Evolutionary conservation across 1,284 basidiomycete genomes (phyloP), one percentile per base, ranked within the genome.

Genomic region (Microbotryum silenes-acaulis): DNA sequence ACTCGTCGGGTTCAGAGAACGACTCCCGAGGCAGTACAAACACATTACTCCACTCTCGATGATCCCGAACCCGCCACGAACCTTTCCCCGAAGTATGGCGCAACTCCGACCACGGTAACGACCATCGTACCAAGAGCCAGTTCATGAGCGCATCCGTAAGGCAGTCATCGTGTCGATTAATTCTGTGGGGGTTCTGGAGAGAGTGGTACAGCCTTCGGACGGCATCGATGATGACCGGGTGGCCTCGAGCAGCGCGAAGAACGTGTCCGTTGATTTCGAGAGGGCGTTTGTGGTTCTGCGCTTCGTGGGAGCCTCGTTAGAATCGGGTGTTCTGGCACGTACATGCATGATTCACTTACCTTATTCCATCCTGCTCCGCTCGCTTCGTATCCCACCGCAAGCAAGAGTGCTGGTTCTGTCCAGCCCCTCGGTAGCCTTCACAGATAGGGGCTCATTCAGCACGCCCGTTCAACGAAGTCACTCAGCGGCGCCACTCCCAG

Each of bases 221-320:
- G 0, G 65, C 56, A 51, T 71, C 70, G 51, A 71, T 54, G 45
- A 70, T 42, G 31, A 71, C 57, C 2, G 70, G 70, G 48, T 71
- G 70, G 1, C 65, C 68, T 23, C 62, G 63, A 2, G 69, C 62
- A 6, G 67, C 57, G 2, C 67, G 65, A 27, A 71, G 68, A 14
- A 67, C 67, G 69, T 69, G 69, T 23, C 70, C 69, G 6, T 64
- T 60, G 51, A 71, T 49, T n/a, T 68, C 66, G 2, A 71, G 64
- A 4, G 70, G 70, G 1, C 70, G 64, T 4, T 66, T 66, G 61
- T 62, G 69, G 48, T 56, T 67, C 59, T 61, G 56, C 10, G 23
- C 3, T 14, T 3, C 6, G 6, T 25, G 18, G 6, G 46, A 12
- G 2, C 8, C 3, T 10, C 27, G 45, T 54, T 45, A 53, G 33